phyloP scores from a whole-genome alignment of 2,329 filamentous ascomycete species.

The Massarina eburnea region DNA sequence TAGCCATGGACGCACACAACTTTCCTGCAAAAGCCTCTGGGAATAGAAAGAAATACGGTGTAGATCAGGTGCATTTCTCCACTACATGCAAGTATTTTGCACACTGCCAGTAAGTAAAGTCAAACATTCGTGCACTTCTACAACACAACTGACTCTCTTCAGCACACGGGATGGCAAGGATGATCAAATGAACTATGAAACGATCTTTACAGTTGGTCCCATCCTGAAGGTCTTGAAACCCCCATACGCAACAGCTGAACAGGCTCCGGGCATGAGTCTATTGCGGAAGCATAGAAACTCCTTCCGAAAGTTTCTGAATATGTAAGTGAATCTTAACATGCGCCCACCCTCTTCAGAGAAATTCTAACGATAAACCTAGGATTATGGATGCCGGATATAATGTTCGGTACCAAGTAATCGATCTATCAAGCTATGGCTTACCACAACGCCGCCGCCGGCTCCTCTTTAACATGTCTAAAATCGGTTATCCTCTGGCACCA shows the following conservation, averaged over 20 bases:
- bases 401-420: slow-evolving; percentile 21
- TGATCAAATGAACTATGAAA: slow-evolving; percentile 23
- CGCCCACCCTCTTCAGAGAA: background rate
- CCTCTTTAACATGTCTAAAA: slow-evolving; percentile 25
- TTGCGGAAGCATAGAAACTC: slow-evolving; percentile 13
- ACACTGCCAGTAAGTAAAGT: background rate
- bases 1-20: slow-evolving; percentile 17
- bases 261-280: slow-evolving; percentile 16
- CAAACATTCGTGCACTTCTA: background rate
- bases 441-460: slow-evolving; percentile 29
- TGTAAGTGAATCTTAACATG: background rate
- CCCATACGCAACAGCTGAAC: slow-evolving; percentile 20
- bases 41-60: background rate
- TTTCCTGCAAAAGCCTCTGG: slow-evolving; percentile 8
- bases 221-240: slow-evolving; percentile 18
- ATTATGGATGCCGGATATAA: slow-evolving; percentile 24
- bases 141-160: slow-evolving; percentile 1
- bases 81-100: background rate
- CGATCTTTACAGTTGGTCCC: slow-evolving; percentile 19
- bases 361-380: background rate
- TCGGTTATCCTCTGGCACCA: slow-evolving; percentile 27
- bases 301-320: slow-evolving; percentile 16
- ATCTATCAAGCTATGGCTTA: slow-evolving; percentile 24
- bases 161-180: slow-evolving; percentile 18
- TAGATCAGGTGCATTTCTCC: background rate